Conservation (phyloP, 345 rosid genomes). For the Eucalyptus coolabah region DNA sequence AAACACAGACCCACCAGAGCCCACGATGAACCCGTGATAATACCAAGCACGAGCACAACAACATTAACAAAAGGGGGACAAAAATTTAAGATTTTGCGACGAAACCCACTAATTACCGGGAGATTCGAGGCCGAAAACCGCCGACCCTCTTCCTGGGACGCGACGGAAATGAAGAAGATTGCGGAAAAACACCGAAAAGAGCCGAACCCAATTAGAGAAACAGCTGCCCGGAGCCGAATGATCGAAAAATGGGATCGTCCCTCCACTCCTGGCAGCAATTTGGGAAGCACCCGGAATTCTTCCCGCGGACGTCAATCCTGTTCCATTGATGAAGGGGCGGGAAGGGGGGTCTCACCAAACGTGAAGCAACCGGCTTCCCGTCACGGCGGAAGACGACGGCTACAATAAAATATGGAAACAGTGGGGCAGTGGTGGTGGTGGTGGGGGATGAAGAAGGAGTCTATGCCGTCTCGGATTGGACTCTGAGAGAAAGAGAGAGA, state of each 20-base stretch:
- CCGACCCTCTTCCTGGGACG: not conserved
- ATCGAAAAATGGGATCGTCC: not conserved
- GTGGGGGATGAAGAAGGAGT: not conserved
- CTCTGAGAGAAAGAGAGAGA: not conserved
- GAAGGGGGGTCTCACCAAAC: not conserved
- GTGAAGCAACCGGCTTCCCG: not conserved
- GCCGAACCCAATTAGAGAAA: not conserved
- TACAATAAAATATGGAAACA: not conserved
- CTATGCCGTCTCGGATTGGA: not conserved
- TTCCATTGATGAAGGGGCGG: not conserved
- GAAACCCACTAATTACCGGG: not conserved
- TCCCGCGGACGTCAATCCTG: not conserved
- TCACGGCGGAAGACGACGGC: not conserved
- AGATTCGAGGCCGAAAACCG: not conserved
- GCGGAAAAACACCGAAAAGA: not conserved
- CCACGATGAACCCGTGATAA: not conserved
- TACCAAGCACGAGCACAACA: not conserved
- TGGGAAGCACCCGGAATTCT: not conserved
- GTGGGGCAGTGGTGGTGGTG: not conserved
- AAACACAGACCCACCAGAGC: not conserved
- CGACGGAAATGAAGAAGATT: not conserved
- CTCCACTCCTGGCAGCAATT: not conserved
- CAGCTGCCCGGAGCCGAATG: not conserved
- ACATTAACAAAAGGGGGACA: not conserved
- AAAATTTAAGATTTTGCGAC: not conserved